Evolutionary conservation across 345 rosid species (phyloP), one percentile per base, ranked within the genome.

Genomic region (Moricandia arvensis): DNA sequence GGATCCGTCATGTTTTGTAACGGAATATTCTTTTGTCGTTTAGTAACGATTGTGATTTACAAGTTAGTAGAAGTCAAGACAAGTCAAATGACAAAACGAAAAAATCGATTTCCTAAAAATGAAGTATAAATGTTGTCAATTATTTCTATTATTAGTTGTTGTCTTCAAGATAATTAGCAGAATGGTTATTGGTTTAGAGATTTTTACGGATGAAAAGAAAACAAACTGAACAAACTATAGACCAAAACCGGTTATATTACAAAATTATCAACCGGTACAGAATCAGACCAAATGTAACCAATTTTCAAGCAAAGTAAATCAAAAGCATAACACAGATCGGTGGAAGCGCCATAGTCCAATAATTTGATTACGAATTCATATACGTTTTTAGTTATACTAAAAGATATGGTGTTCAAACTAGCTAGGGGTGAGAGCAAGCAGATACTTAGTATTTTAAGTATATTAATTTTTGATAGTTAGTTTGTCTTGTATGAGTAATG

Each of bases 11-110:
- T 30, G 65, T 24, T 51, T 68, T 21, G 49, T 54, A 79, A 68
- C 78, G 78, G 81, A 62, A 16, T 73, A 31, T 68, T 59, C 62
- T 35, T 57, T 71, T 60, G 18, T 33, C 66, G 81, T 79, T n/a
- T 79, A 73, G 17, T 33, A 21, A 65, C 60, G 59, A 54, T 43
- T 74, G 71, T 60, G 51, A 10, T 24, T 59, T 33, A 17, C 59
- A 29, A 29, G 17, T 16, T 7, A 12, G 13, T 21, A 21, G n/a
- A 26, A 76, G 75, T 71, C 71, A 64, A 70, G 26, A 47, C 34
- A 58, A 71, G 62, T 77, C 68, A 71, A 77, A 58, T 65, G 35
- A 26, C 6, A 47, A 45, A 45, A 69, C 21, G 30, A 4, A 2
- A 41, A 38, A 16, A 6, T 1, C 2, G 0, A 24, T 15, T 71